Evolutionary conservation across 2,329 filamentous ascomycete species (phyloP).

Genomic region (Penicillium sp.): DNA sequence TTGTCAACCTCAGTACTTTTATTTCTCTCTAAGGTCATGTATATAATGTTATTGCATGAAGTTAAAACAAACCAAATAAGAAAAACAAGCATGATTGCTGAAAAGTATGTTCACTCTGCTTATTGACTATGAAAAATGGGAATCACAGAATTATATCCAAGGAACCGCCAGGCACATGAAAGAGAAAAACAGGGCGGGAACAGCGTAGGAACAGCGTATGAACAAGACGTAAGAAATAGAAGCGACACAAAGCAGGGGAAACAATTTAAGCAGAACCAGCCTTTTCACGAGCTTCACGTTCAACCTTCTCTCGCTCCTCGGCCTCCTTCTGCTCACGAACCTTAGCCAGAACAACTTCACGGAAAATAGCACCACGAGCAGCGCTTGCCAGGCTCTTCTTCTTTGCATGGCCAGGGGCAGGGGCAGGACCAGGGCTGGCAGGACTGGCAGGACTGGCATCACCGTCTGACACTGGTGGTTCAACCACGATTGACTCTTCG

Average conservation of each 20-base stretch:
- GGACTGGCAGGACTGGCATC: constrained; percentile 13
- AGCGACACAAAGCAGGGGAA: neutral
- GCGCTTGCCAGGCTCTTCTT: constrained; percentile 55
- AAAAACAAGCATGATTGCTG: neutral
- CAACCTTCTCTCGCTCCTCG: constrained; percentile 70
- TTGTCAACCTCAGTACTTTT: no score
- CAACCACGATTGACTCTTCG: constrained; percentile 33
- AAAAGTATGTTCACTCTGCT: constrained; percentile 3
- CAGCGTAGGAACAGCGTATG: constrained; percentile 4
- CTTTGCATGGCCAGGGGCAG: constrained; percentile 37
- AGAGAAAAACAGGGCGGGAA: constrained; percentile 14
- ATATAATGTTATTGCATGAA: no score
- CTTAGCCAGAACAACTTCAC: constrained; percentile 90
- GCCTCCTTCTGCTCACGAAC: constrained; percentile 88
- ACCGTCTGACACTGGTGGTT: constrained; percentile 17
- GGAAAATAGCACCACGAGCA: constrained; percentile 75
- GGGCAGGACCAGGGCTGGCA: no score
- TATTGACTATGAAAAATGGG: constrained; percentile 23
- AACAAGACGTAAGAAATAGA: constrained; percentile 4
- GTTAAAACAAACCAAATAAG: no score
- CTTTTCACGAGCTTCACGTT: constrained; percentile 53
- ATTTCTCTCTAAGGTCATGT: no score
- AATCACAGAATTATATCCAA: constrained; percentile 35
- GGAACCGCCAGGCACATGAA: constrained; percentile 16
- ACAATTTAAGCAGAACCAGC: constrained; percentile 23